These are phyloP conservation scores for Suillus weaverae DNA, from an alignment of 768 basidiomycete genomes.

Conservation along the genomic window DNA sequence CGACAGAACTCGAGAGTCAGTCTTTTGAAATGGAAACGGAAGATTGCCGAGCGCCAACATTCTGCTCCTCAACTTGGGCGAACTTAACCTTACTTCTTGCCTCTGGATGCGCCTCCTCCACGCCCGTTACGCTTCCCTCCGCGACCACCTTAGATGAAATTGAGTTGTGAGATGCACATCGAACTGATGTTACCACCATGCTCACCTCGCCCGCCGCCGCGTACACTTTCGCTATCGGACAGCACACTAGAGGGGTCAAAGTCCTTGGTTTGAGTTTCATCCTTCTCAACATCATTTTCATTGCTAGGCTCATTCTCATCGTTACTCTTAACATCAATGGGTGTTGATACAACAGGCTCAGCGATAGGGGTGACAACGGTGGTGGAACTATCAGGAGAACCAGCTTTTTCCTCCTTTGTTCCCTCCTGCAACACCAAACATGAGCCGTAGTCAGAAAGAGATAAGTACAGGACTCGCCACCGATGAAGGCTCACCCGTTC, in stretches of 20 bases:
- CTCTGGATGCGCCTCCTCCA: neutral
- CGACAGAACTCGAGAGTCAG: neutral
- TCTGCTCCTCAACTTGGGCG: neutral
- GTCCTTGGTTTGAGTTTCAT: constrained; percentile 19
- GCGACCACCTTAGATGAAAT: neutral
- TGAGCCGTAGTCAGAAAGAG: constrained; percentile 32
- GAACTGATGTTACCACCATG: neutral
- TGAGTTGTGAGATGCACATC: neutral
- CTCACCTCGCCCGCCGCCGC: constrained; percentile 17
- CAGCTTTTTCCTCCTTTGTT: constrained; percentile 3
- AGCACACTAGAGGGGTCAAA: constrained; percentile 3
- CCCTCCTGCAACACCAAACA: constrained; percentile 24
- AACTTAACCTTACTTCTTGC: neutral
- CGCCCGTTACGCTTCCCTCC: neutral
- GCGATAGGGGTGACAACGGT: constrained; percentile 12
- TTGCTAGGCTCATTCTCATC: constrained; percentile 24
- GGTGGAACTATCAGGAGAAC: constrained; percentile 13
- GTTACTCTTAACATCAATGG: constrained; percentile 20
- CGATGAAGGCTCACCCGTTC: constrained; percentile 34
- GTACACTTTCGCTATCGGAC: constrained; percentile 22
- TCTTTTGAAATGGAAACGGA: neutral
- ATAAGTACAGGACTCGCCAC: constrained; percentile 25
- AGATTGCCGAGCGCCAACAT: neutral
- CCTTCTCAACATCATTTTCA: constrained; percentile 25
- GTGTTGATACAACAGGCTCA: constrained; percentile 29